These are phyloP conservation scores for Coprinellus micaceus DNA, from an alignment of 768 basidiomycete species.

Conservation along the genomic window DNA sequence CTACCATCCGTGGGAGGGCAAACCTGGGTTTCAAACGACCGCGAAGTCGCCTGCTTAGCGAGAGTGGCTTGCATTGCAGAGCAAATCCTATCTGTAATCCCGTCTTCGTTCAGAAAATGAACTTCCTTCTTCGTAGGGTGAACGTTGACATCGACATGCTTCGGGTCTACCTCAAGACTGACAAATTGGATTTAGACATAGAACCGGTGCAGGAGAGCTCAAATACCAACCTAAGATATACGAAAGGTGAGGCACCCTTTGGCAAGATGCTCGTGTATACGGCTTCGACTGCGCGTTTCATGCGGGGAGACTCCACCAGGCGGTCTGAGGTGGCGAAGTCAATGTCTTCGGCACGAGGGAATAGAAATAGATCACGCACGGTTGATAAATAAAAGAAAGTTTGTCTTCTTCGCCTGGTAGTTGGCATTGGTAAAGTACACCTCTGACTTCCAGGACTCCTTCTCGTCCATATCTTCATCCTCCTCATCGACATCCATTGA, in stretches of 20 bases:
- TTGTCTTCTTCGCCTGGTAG: constrained; percentile 82
- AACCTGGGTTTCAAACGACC: constrained; percentile 75
- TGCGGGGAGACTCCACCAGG: constrained; percentile 81
- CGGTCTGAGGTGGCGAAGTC: constrained; percentile 84
- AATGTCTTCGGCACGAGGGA: no score
- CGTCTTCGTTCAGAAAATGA: constrained; percentile 89
- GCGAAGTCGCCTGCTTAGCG: constrained; percentile 59
- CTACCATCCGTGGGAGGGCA: no score
- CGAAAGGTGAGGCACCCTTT: constrained; percentile 85
- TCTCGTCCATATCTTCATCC: constrained; percentile 21
- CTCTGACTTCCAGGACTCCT: constrained; percentile 66
- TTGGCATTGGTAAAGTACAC: constrained; percentile 83
- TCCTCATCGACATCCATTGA: constrained; percentile 26
- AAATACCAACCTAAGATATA: constrained; percentile 81
- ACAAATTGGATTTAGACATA: no score
- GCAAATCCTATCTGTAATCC: constrained; percentile 72
- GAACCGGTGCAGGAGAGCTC: no score
- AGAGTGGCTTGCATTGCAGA: constrained; percentile 68
- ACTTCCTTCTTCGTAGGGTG: constrained; percentile 98
- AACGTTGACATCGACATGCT: constrained; percentile 93
- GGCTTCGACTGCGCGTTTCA: constrained; percentile 84
- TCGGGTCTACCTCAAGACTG: constrained; percentile 81
- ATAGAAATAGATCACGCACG: no score
- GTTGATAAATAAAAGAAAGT: constrained; percentile 91
- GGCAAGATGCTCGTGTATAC: constrained; percentile 83